Conservation (phyloP, 2,329 filamentous ascomycete species). For the Pestalotiopsis sp. region DNA sequence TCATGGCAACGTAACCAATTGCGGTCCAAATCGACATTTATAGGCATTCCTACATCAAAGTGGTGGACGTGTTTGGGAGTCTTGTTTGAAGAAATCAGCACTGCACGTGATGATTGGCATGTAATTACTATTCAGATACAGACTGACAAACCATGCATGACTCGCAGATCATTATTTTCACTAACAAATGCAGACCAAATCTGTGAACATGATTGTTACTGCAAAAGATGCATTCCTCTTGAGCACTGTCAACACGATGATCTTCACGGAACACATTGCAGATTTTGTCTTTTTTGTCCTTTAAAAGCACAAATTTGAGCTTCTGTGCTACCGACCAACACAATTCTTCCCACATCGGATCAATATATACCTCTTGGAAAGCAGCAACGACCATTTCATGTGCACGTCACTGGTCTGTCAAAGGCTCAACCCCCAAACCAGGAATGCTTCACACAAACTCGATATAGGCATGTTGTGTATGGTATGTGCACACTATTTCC, state of each 20-base stretch:
- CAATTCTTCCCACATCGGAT: too few species aligned
- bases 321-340: too few species aligned
- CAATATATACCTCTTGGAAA: too few species aligned
- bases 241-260: too few species aligned
- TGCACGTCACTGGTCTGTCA: not conserved
- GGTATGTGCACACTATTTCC: not conserved
- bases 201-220: not conserved
- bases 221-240: not conserved
- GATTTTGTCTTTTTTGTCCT: too few species aligned
- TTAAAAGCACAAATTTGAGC: too few species aligned
- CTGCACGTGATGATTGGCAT: not conserved
- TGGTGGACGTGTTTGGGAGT: not conserved
- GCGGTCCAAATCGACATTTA: not conserved
- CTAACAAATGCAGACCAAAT: not conserved
- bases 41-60: not conserved
- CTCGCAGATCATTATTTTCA: not conserved
- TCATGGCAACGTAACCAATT: not conserved
- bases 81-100: not conserved
- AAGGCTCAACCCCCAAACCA: not conserved
- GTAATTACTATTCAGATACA: not conserved
- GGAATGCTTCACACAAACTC: not conserved
- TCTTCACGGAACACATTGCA: too few species aligned
- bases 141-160: not conserved
- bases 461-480: not conserved
- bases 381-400: too few species aligned